Evolutionary conservation across 495 filamentous ascomycete genomes (phyloP).

Genomic region (Xylaria cubensis): DNA sequence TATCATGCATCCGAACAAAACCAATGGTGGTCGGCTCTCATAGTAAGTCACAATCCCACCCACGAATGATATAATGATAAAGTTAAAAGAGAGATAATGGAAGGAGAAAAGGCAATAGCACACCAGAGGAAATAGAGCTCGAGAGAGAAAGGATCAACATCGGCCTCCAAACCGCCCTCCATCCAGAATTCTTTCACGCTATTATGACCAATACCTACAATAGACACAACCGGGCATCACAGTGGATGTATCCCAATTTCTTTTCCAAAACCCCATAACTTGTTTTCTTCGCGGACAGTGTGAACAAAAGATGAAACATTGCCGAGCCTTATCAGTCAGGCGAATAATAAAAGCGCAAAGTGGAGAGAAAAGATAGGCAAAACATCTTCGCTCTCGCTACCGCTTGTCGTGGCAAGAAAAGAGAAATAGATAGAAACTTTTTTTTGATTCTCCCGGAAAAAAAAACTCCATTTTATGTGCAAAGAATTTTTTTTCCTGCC

Average conservation of each 20-base stretch:
- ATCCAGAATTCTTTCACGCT: neutral
- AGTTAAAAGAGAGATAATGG: neutral
- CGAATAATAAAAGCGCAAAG: neutral
- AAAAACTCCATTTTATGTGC: slow-evolving; percentile 16
- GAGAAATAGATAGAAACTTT: slow-evolving; percentile 5
- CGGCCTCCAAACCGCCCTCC: neutral
- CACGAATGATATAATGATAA: neutral
- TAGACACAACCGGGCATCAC: neutral
- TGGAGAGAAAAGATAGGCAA: neutral
- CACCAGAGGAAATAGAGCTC: neutral
- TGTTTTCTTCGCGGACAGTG: neutral
- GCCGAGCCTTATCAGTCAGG: neutral
- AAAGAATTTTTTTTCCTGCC: slow-evolving; percentile 4
- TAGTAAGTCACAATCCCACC: neutral
- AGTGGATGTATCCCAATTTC: neutral
- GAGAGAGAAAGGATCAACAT: neutral
- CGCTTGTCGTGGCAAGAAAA: slow-evolving; percentile 12
- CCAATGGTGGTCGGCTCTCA: neutral
- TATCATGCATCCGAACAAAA: neutral
- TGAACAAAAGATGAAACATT: neutral
- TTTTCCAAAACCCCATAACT: neutral
- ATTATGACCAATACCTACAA: slow-evolving; percentile 12
- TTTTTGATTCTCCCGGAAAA: slow-evolving; percentile 4
- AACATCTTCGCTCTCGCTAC: slow-evolving; percentile 12
- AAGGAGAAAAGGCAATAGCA: neutral